Conservation (phyloP, 164 flowering plant species). For the Litsea cubeba region DNA sequence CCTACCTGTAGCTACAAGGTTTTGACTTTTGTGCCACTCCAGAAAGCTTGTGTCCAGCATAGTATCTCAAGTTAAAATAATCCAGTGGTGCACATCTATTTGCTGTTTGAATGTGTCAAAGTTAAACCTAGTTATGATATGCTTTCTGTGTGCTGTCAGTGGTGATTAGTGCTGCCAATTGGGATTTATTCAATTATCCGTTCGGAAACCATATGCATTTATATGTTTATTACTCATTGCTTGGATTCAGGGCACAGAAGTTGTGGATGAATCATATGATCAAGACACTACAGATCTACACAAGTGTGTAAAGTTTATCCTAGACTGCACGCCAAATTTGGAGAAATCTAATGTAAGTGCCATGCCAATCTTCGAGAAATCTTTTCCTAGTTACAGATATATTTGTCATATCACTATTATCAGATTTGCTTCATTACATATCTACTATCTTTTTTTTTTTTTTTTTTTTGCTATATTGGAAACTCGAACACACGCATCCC, state of each 20-base stretch:
- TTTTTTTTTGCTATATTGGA: too few relatives aligned
- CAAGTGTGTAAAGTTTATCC: constrained; percentile 61
- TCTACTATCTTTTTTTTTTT: too few relatives aligned
- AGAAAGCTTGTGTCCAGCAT: background rate
- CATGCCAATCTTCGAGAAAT: constrained; percentile 1
- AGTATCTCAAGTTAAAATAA: background rate
- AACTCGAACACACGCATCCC: too few relatives aligned
- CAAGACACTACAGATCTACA: constrained; percentile 95
- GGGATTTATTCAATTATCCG: constrained; percentile 1
- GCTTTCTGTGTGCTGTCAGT: background rate
- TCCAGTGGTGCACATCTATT: background rate
- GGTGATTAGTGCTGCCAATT: background rate
- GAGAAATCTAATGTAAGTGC: constrained; percentile 59
- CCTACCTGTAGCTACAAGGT: too few relatives aligned
- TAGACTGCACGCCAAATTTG: constrained; percentile 27
- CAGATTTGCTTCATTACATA: background rate
- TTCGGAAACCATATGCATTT: background rate
- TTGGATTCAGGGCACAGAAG: constrained; percentile 61
- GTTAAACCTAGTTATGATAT: background rate
- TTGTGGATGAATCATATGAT: constrained; percentile 68
- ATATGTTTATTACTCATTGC: background rate
- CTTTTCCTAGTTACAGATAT: background rate
- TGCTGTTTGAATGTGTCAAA: background rate
- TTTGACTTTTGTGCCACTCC: too few relatives aligned
- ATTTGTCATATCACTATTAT: background rate